These are phyloP conservation scores for Ilyonectria sp. DNA, from an alignment of 2,329 filamentous ascomycete genomes.

Conservation along the genomic window DNA sequence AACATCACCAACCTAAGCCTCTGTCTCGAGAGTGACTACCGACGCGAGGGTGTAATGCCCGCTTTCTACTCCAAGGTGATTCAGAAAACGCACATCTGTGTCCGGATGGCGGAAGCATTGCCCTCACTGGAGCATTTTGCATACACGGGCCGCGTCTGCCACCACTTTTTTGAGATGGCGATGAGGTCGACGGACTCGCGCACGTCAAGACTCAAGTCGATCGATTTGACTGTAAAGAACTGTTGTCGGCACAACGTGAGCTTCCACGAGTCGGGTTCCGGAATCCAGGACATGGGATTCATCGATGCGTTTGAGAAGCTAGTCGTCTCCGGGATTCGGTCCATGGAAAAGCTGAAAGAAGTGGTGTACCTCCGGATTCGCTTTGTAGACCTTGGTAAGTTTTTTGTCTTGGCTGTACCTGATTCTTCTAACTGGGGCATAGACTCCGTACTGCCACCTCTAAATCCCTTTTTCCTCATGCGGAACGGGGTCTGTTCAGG, in stretches of 20 bases:
- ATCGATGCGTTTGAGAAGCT: constrained; percentile 80
- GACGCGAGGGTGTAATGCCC: constrained; percentile 73
- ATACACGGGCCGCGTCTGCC: constrained; percentile 81
- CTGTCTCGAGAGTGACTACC: constrained; percentile 80
- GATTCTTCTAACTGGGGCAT: constrained; percentile 35
- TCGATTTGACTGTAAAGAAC: constrained; percentile 82
- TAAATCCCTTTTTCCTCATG: constrained; percentile 82
- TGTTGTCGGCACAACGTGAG: constrained; percentile 73
- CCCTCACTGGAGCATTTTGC: constrained; percentile 77
- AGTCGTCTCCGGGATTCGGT: constrained; percentile 74
- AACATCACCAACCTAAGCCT: constrained; percentile 76
- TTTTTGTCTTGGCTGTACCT: not conserved
- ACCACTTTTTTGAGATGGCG: constrained; percentile 75
- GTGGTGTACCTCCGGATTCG: constrained; percentile 78
- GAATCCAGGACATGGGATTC: constrained; percentile 80
- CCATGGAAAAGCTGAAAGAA: constrained; percentile 71
- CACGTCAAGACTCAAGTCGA: constrained; percentile 70
- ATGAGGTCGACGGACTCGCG: constrained; percentile 64
- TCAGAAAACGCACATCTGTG: constrained; percentile 75
- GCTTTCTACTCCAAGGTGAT: constrained; percentile 74
- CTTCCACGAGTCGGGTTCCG: constrained; percentile 76
- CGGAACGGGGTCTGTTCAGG: constrained; percentile 74
- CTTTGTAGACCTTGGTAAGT: constrained; percentile 79
- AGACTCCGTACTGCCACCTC: constrained; percentile 79
- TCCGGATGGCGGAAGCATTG: constrained; percentile 72